Base-by-base conservation (phyloP, 2,329 filamentous ascomycete genomes). In the Diaporthe nobilis region DNA sequence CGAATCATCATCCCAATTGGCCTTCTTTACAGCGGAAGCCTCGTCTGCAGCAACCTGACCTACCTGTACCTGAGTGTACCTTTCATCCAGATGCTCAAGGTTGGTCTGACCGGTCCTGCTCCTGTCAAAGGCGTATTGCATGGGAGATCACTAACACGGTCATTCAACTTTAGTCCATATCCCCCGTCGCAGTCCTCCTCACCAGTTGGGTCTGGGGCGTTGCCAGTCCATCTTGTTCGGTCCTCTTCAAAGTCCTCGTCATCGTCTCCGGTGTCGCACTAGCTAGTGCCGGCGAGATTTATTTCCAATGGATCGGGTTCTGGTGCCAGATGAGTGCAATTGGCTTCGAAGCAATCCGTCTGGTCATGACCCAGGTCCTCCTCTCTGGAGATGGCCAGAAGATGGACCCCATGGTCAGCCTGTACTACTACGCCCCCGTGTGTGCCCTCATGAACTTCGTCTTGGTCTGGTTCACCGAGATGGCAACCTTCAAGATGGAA, bases 1-100 rank as follows among this genome's bases (percentile, higher is more conserved):
- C 93, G 95, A 80, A 95, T 95, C 57, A 97, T 98, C 79, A 92
- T 98, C 44, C 96, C 96, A 77, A 98, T 98, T 82, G 96, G 96
- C 79, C 85, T 98, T 81, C 96, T 98, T 87, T 98, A 98, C 91
- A 96, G 93, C 82, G 88, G 98, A 86, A 96, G 94, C 84, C 90
- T 98, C 86, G 98, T 98, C 83, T 98, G 95, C 86, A 95, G 95
- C 84, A 98, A 98, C 88, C 87, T 97, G 86, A 95, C 96, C 79
- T 98, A 98, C 84, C 90, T 98, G 74, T 98, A 98, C 86, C 91
- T 98, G 75, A 96, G 94, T 80, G 96, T 98, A 75, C 94, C 96
- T 76, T 98, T 98, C 86, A 72, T 72, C 15, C 71, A 72, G 7
- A 72, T 72, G 71, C 71, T 72, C 25, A 72, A 72, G 71, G 71